Base-by-base conservation (phyloP, 2,329 filamentous ascomycete species). In the Biscogniauxia marginata region DNA sequence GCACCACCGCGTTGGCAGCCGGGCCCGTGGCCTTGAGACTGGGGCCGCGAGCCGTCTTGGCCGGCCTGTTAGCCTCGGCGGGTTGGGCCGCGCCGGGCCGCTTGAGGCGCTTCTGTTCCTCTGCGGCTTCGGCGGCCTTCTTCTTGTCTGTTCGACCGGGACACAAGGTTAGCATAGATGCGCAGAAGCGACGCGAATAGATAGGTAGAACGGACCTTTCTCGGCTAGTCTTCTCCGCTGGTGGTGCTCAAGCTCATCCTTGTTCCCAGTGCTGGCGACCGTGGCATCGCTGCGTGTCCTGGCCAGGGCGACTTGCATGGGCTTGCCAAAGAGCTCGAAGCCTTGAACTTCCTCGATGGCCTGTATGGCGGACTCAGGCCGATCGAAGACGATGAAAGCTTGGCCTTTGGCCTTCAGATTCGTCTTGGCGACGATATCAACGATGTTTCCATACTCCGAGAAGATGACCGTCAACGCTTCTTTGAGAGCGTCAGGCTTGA, bases 351-450 rank as follows among this genome's bases (percentile, higher is more conserved):
- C 91, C 51, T 96, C 90, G 60, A 97, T 89, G 18, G 95, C 93
- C 61, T 85, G 83, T 52, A 83, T 79, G 3, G 93, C 93, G n/a
- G 87, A 84, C 54, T 92, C 89, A n/a, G 88, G 78, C 59, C 80
- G 83, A 66, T 96, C 91, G 71, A 92, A 98, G 47, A 98, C 92
- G 50, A 99, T 77, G 71, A 99, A 99, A 0, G 95, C 95, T 75
- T 99, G 95, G 11, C 95, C 95, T 72, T 96, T 97, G 46, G 91
- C 90, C 72, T 90, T 93, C 24, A 98, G 75, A 73, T 96, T 97
- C 62, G 85, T 91, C 78, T 96, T 96, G 46, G 90, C 90, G 57
- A 96, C 84, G 51, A 96, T 84, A 61, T 96, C 92, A 65, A 96
- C 76, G 59, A 96, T 85, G 55, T 80, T 87, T 61, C 95, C 95